Base-by-base conservation (phyloP, 169 alveolate species). In the Toxoplasma gondii region DNA sequence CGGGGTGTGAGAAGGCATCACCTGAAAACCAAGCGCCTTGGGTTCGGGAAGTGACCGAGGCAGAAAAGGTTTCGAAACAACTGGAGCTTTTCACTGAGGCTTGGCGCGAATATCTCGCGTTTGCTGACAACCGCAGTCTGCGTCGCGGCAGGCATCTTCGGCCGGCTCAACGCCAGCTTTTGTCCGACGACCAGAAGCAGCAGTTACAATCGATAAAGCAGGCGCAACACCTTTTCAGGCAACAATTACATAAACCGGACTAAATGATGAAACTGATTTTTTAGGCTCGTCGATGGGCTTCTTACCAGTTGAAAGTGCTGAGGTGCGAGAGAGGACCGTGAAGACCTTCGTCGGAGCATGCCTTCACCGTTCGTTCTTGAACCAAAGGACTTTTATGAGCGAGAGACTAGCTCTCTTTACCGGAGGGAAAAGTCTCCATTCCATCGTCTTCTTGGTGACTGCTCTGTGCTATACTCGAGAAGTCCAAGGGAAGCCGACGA, bases 111-210 rank as follows among this genome's bases (percentile, higher is more conserved):
- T 88, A 88, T 34, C 86, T 88, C 84, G 43, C 2, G 39, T 34
- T 39, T 64, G 93, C 93, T 17, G 69, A 41, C 41, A 69, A 24
- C 2, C 38, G 86, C 74, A 69, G 39, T 5, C 84, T 88, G 93
- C 93, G 41, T 38, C 39, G 38, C 9, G 93, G 93, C 54, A 34
- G 93, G 39, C 54, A 54, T 45, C 17, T 88, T 17, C 70, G 84
- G 5, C 93, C 93, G 17, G 43, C 93, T 5, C 87, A 88, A 64
- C 93, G 93, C 29, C 44, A 43, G 86, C 86, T 88, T 16, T 38
- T 88, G 82, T 49, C 64, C 31, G 87, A 16, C 16, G 86, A 69
- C 16, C 93, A 88, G 41, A 31, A 43, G 41, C 64, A 54, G 10
- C 93, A 64, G 39, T 83, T 88, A 27, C 53, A 41, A 31, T 19